These are phyloP conservation scores for Coleophoma eucalyptorum DNA, from an alignment of 2,329 filamentous ascomycete genomes.

Conservation along the genomic window DNA sequence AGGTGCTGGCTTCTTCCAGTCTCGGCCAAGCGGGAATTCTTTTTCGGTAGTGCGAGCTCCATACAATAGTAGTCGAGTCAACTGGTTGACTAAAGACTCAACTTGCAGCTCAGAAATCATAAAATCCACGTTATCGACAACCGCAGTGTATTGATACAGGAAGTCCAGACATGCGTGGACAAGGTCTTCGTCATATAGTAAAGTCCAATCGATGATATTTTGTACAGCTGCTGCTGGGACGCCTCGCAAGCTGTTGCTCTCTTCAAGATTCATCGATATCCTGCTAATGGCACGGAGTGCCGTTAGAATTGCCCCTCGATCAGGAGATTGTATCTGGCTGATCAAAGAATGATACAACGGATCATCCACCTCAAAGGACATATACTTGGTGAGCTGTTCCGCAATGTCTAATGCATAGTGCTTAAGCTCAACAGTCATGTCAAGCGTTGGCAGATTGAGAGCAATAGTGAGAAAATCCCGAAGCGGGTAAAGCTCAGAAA, in stretches of 20 bases:
- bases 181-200: constrained; percentile 87
- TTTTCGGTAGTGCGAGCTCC: constrained; percentile 61
- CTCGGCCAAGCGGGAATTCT: constrained; percentile 53
- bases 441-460: constrained; percentile 69
- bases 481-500: constrained; percentile 70
- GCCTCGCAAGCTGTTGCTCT: constrained; percentile 70
- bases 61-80: constrained; percentile 75
- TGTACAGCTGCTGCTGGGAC: constrained; percentile 65
- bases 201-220: constrained; percentile 67
- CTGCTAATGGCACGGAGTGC: constrained; percentile 78
- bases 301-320: constrained; percentile 79
- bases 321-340: constrained; percentile 58
- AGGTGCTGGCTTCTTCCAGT: constrained; percentile 52
- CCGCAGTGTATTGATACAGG: constrained; percentile 90
- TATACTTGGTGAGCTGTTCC: constrained; percentile 82
- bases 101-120: constrained; percentile 59
- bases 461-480: constrained; percentile 82
- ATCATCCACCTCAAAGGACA: constrained; percentile 67
- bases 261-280: constrained; percentile 82
- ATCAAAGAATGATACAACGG: constrained; percentile 77
- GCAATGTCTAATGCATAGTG: constrained; percentile 90
- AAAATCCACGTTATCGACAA: constrained; percentile 76
- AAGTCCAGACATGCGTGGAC: constrained; percentile 88
- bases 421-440: constrained; percentile 77
- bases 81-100: constrained; percentile 69